Conservation (phyloP, 2,329 filamentous ascomycete genomes). For the Chalara sp. region DNA sequence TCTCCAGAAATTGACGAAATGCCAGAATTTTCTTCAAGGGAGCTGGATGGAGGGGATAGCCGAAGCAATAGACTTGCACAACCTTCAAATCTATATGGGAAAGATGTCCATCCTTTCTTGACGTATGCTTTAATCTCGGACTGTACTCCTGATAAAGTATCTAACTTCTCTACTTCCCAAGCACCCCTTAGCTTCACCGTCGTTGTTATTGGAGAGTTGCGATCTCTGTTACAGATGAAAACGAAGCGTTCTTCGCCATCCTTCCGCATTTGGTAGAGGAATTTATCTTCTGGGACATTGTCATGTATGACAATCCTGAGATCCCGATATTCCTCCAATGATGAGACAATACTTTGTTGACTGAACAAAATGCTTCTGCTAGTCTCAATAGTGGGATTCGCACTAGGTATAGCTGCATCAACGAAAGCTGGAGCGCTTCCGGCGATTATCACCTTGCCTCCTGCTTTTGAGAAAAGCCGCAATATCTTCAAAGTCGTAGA, state of each 20-base stretch:
- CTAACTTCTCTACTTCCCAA: constrained; percentile 23
- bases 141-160: constrained; percentile 22
- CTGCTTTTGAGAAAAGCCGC: constrained; percentile 16
- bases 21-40: neutral
- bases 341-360: constrained; percentile 14
- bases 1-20: neutral
- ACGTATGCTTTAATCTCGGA: constrained; percentile 1
- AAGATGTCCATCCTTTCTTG: constrained; percentile 17
- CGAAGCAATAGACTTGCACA: constrained; percentile 24
- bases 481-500: constrained; percentile 22
- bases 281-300: constrained; percentile 6
- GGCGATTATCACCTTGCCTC: constrained; percentile 21
- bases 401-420: constrained; percentile 13
- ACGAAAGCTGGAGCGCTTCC: constrained; percentile 19
- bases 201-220: constrained; percentile 14
- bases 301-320: constrained; percentile 13
- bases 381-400: constrained; percentile 8
- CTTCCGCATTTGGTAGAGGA: constrained; percentile 27
- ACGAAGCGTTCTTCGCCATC: constrained; percentile 23
- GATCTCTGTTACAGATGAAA: constrained; percentile 28
- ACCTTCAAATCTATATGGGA: constrained; percentile 24
- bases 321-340: constrained; percentile 19
- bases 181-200: constrained; percentile 18
- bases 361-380: constrained; percentile 16
- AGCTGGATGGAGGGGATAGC: constrained; percentile 9